phyloP scores from a whole-genome alignment of 1,284 basidiomycete genomes.

The Ustilago curta region DNA sequence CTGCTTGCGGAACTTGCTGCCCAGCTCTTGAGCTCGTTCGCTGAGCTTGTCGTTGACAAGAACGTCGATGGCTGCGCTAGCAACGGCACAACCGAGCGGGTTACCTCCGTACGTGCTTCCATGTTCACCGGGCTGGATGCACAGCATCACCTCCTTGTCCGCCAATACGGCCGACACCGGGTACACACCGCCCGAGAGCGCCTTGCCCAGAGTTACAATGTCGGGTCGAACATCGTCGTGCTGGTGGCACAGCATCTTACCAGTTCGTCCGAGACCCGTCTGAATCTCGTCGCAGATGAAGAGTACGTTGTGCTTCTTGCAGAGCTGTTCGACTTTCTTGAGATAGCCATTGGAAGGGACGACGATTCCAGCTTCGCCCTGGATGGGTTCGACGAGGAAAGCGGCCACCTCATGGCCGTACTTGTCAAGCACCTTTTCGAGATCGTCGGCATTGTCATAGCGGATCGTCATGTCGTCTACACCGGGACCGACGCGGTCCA shows the following conservation, averaged over 20 bases:
- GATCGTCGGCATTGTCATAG: slow-evolving; percentile 74
- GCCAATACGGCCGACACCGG: slow-evolving; percentile 95
- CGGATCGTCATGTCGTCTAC: slow-evolving; percentile 64
- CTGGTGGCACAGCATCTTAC: slow-evolving; percentile 76
- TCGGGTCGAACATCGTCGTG: slow-evolving; percentile 87
- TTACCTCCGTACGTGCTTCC: slow-evolving; percentile 88
- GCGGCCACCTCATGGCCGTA: slow-evolving; percentile 88
- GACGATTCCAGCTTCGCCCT: slow-evolving; percentile 96
- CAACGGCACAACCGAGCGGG: slow-evolving; percentile 93
- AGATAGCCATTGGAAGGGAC: slow-evolving; percentile 93
- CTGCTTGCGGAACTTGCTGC: slow-evolving; percentile 77
- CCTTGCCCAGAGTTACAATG: slow-evolving; percentile 93
- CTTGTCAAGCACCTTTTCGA: slow-evolving; percentile 83
- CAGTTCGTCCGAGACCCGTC: slow-evolving; percentile 73
- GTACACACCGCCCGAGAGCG: slow-evolving; percentile 94
- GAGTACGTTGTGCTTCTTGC: slow-evolving; percentile 92
- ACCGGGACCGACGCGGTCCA: slow-evolving; percentile 83
- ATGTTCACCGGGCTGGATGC: slow-evolving; percentile 95
- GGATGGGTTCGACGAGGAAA: slow-evolving; percentile 96
- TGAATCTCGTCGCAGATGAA: slow-evolving; percentile 98
- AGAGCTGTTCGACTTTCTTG: slow-evolving; percentile 80
- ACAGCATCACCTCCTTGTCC: slow-evolving; percentile 89
- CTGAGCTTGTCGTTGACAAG: slow-evolving; percentile 86
- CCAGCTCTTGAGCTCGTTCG: slow-evolving; percentile 81
- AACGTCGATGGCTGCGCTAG: slow-evolving; percentile 88